Evolutionary conservation across 352 stramenopile species (phyloP).

Genomic region (Globisporangium iwayamae): DNA sequence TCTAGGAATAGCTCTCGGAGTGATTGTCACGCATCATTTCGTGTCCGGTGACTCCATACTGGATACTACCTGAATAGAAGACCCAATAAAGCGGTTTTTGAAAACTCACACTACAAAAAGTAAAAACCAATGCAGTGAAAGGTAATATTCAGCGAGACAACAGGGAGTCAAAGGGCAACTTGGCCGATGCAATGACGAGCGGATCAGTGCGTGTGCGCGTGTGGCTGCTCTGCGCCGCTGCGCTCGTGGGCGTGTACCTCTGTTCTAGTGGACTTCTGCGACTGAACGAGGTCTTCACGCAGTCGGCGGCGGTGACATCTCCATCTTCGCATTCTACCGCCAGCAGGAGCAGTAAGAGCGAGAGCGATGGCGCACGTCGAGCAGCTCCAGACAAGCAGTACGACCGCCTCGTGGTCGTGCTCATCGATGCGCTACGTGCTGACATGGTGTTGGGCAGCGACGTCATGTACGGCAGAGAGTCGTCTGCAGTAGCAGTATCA

Average conservation of each 20-base stretch:
- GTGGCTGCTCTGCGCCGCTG: conserved; percentile 34
- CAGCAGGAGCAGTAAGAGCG: not conserved
- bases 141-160: too few species aligned
- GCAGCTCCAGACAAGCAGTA: conserved; percentile 30
- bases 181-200: not conserved
- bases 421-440: conserved; percentile 83
- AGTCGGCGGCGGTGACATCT: not conserved
- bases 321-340: not conserved
- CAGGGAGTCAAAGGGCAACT: too few species aligned
- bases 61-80: not conserved
- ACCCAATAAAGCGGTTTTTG: not conserved
- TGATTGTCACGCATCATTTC: not conserved
- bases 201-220: not conserved
- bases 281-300: conserved; percentile 53
- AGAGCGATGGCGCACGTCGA: conserved; percentile 2
- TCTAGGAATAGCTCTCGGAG: not conserved
- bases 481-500: not conserved
- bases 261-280: conserved; percentile 51
- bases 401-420: conserved; percentile 79
- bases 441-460: conserved; percentile 83
- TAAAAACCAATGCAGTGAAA: too few species aligned
- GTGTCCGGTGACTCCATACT: not conserved
- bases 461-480: conserved; percentile 29
- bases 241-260: conserved; percentile 42
- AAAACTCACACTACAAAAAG: too few species aligned